Conservation (phyloP, 768 basidiomycete species). For the Lyophyllum atratum region DNA sequence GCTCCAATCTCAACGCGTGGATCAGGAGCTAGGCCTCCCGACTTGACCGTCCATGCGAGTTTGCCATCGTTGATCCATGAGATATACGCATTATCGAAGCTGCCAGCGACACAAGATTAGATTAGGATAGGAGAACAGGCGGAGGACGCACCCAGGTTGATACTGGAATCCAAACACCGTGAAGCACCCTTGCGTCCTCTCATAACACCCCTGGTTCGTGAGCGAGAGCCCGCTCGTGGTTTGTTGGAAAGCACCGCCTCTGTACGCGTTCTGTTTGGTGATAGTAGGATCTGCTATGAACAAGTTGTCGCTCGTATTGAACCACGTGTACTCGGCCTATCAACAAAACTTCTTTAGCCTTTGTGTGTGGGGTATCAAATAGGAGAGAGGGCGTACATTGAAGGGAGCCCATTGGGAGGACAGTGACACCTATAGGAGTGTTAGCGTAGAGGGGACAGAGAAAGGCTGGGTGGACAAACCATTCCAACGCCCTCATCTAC, state of each 20-base stretch:
- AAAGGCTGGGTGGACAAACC: slow-evolving; percentile 8
- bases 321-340: slow-evolving; percentile 62
- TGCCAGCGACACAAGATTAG: slow-evolving; percentile 30
- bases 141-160: slow-evolving; percentile 43
- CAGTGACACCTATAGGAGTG: slow-evolving; percentile 44
- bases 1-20: slow-evolving; percentile 49
- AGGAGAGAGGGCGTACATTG: slow-evolving; percentile 50
- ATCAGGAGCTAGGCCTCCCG: slow-evolving; percentile 52
- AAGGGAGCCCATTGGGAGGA: slow-evolving; percentile 62
- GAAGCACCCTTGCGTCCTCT: slow-evolving; percentile 33
- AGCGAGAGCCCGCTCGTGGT: slow-evolving; percentile 66
- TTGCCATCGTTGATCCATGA: slow-evolving; percentile 61
- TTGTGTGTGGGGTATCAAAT: slow-evolving; percentile 26
- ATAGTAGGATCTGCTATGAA: slow-evolving; percentile 47
- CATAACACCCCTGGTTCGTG: slow-evolving; percentile 70
- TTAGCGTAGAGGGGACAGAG: neutral
- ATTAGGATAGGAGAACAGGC: no score
- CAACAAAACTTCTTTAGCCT: slow-evolving; percentile 26
- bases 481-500: slow-evolving; percentile 28
- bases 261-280: slow-evolving; percentile 56
- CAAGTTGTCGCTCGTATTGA: slow-evolving; percentile 50
- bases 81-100: slow-evolving; percentile 53
- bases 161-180: slow-evolving; percentile 51
- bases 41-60: slow-evolving; percentile 54
- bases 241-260: slow-evolving; percentile 72